phyloP scores from a whole-genome alignment of 495 filamentous ascomycete species.

The Aspergillus leporis region DNA sequence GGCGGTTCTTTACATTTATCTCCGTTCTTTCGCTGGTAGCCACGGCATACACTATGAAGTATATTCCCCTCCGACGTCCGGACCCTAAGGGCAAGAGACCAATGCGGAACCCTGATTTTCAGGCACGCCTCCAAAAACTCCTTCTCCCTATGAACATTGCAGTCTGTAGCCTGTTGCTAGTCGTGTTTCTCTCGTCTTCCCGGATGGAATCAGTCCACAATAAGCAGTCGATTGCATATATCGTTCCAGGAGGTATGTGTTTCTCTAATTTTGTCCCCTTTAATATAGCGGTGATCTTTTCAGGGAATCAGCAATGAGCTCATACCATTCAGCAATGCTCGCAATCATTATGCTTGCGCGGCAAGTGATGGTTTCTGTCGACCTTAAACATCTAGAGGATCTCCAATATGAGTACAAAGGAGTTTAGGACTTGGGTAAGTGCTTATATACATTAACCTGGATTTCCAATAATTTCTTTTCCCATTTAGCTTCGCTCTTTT shows the following conservation, averaged over 20 bases:
- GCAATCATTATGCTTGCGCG: slow-evolving; percentile 35
- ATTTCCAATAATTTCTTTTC: neutral
- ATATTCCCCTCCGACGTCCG: slow-evolving; percentile 28
- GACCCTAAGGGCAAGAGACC: slow-evolving; percentile 37
- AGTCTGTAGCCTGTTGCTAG: slow-evolving; percentile 27
- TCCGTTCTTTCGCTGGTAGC: slow-evolving; percentile 57
- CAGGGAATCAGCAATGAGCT: neutral
- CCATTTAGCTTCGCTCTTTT: neutral
- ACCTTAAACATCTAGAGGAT: slow-evolving; percentile 45
- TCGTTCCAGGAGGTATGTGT: slow-evolving; percentile 42
- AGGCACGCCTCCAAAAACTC: slow-evolving; percentile 10
- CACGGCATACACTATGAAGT: slow-evolving; percentile 55
- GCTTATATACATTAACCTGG: neutral
- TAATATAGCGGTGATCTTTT: neutral
- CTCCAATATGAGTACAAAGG: slow-evolving; percentile 55
- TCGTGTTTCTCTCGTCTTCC: slow-evolving; percentile 23
- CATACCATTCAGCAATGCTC: slow-evolving; percentile 36
- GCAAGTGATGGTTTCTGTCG: slow-evolving; percentile 45
- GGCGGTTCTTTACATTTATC: slow-evolving; percentile 52
- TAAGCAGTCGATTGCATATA: slow-evolving; percentile 27
- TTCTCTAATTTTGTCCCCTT: neutral
- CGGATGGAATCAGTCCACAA: slow-evolving; percentile 13
- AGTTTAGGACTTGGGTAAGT: slow-evolving; percentile 28
- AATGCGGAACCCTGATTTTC: slow-evolving; percentile 15
- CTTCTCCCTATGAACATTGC: slow-evolving; percentile 28